Evolutionary conservation across 441 rosid species (phyloP).

Genomic region (Kokia cookei): DNA sequence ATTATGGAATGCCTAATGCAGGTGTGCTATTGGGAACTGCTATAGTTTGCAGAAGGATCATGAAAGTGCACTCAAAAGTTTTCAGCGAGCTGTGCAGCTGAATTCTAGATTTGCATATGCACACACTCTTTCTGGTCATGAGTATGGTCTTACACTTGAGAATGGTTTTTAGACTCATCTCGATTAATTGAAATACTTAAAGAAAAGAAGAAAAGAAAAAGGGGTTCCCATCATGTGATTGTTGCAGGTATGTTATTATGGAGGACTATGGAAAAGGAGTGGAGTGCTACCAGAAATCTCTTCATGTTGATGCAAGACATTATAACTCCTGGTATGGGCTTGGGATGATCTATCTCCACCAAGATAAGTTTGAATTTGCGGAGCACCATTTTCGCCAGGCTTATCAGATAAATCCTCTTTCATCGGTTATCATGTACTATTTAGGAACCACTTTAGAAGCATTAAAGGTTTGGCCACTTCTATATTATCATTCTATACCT

Average conservation of each 20-base stretch:
- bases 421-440: conserved; percentile 91
- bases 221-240: conserved; percentile 1
- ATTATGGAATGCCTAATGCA: conserved; percentile 25
- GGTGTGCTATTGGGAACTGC: conserved; percentile 96
- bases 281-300: conserved; percentile 77
- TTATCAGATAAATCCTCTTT: conserved; percentile 61
- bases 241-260: conserved; percentile 60
- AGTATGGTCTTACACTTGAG: conserved; percentile 43
- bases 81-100: conserved; percentile 77
- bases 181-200: not conserved
- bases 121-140: conserved; percentile 92
- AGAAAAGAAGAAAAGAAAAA: not conserved
- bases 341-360: conserved; percentile 80
- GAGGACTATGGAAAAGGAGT: conserved; percentile 81
- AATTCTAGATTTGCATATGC: conserved; percentile 90
- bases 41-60: conserved; percentile 91
- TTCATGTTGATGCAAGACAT: conserved; percentile 72
- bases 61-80: conserved; percentile 83
- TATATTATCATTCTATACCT: not conserved
- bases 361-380: conserved; percentile 81
- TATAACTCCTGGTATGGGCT: conserved; percentile 95
- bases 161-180: not conserved
- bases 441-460: conserved; percentile 79
- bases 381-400: conserved; percentile 88
- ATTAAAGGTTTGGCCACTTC: conserved; percentile 43